Evolutionary conservation across 2,329 filamentous ascomycete genomes (phyloP).

Genomic region (Fusarium nematophilum): DNA sequence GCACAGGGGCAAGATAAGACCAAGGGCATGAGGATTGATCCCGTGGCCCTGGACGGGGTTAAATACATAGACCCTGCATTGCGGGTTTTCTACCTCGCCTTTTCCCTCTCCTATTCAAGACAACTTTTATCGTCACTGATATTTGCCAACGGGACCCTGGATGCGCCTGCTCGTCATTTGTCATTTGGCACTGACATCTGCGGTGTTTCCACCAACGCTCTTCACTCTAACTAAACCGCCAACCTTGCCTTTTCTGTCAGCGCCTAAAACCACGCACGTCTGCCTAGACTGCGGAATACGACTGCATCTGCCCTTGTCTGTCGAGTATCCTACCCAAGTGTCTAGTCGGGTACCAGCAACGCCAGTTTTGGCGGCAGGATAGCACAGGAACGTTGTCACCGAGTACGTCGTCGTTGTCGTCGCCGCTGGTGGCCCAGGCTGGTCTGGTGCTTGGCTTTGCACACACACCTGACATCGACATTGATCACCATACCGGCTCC

Average conservation of each 20-base stretch:
- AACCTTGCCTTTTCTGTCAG: constrained; percentile 1
- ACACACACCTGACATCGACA: constrained; percentile 1
- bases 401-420: neutral
- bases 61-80: constrained; percentile 7
- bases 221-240: neutral
- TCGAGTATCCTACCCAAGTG: neutral
- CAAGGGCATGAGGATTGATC: constrained; percentile 1
- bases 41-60: constrained; percentile 4
- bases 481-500: neutral
- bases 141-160: neutral
- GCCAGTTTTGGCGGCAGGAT: neutral
- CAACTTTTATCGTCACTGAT: constrained; percentile 1
- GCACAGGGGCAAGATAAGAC: neutral
- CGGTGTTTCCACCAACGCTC: constrained; percentile 1
- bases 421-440: neutral
- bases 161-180: constrained; percentile 15
- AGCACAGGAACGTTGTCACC: neutral
- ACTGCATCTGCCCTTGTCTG: neutral
- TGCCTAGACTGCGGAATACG: constrained; percentile 5
- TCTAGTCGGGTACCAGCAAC: constrained; percentile 2
- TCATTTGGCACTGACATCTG: neutral
- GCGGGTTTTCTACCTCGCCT: constrained; percentile 24
- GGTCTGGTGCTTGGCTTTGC: neutral
- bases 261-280: constrained; percentile 6
- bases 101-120: constrained; percentile 1